Evolutionary conservation across 1,139 yeast genomes (phyloP).

Genomic region (Sugiyamaella xylanicola): DNA sequence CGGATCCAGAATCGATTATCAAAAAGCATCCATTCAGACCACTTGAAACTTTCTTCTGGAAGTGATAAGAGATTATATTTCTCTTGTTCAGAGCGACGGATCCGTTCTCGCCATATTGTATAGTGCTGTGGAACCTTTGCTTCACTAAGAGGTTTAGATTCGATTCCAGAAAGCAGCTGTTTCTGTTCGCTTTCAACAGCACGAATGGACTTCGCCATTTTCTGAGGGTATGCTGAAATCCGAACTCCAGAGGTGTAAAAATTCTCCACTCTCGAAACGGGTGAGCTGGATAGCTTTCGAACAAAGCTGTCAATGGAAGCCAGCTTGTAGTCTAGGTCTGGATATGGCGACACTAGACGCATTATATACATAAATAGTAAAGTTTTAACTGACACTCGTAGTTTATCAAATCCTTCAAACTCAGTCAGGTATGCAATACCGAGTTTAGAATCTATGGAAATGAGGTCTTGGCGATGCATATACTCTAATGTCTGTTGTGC

Average conservation of each 20-base stretch:
- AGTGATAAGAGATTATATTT: not conserved
- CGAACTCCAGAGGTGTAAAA: conserved; percentile 19
- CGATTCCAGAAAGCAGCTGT: conserved; percentile 2
- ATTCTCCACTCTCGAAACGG: conserved; percentile 1
- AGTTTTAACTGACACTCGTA: conserved; percentile 19
- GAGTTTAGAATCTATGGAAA: conserved; percentile 15
- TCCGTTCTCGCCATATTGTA: conserved; percentile 17
- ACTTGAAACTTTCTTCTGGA: conserved; percentile 11
- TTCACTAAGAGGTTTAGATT: too few relatives aligned
- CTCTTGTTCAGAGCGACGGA: not conserved
- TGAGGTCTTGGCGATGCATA: conserved; percentile 8
- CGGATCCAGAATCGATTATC: conserved; percentile 40
- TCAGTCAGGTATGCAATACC: conserved; percentile 19
- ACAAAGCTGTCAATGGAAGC: conserved; percentile 23
- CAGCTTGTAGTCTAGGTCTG: conserved; percentile 23
- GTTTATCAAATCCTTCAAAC: conserved; percentile 18
- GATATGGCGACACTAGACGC: conserved; percentile 24
- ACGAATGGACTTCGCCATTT: not conserved
- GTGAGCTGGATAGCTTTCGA: not conserved
- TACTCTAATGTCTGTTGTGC: conserved; percentile 14
- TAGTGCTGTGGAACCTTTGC: not conserved
- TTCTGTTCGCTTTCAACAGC: not conserved
- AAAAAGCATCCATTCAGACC: conserved; percentile 35
- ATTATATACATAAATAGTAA: conserved; percentile 21
- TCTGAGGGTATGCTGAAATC: conserved; percentile 8